A percentile compares a stretch with the other conserved stretches of the same genome.
Conservation (phyloP, 2,329 filamentous ascomycete genomes). For the Teratosphaeria gauchensis region DNA sequence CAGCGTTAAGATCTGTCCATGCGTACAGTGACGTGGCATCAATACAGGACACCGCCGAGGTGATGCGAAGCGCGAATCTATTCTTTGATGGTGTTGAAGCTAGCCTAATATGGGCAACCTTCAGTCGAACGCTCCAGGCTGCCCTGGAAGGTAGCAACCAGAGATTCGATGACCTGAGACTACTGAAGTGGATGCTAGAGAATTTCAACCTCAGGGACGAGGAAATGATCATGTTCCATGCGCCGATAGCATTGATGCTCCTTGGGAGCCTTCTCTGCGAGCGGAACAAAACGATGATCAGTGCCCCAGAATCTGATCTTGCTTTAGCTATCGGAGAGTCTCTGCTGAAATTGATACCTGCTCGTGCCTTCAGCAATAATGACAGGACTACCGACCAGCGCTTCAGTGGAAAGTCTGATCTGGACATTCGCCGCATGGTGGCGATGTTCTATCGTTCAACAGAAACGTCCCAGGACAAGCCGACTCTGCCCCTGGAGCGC, state of each 20-base stretch:
- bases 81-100: slow-evolving; percentile 98
- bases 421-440: neutral
- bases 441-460: neutral
- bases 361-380: slow-evolving; percentile 4
- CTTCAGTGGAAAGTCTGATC: neutral
- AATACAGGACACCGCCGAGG: slow-evolving; percentile 70
- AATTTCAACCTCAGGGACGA: slow-evolving; percentile 94
- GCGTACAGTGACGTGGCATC: slow-evolving; percentile 58
- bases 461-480: neutral
- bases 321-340: neutral
- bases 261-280: slow-evolving; percentile 6
- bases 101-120: slow-evolving; percentile 63
- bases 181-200: slow-evolving; percentile 71
- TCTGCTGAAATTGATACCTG: slow-evolving; percentile 10
- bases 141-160: neutral
- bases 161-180: slow-evolving; percentile 47
- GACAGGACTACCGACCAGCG: neutral
- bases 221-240: slow-evolving; percentile 84
- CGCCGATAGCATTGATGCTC: slow-evolving; percentile 57
- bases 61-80: slow-evolving; percentile 82
- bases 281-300: neutral
- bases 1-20: slow-evolving; percentile 71
- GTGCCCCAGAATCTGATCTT: neutral
- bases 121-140: slow-evolving; percentile 13
- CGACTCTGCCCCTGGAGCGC: neutral